phyloP scores from a whole-genome alignment of 106 monocot species.

The Gastrodia elata region DNA sequence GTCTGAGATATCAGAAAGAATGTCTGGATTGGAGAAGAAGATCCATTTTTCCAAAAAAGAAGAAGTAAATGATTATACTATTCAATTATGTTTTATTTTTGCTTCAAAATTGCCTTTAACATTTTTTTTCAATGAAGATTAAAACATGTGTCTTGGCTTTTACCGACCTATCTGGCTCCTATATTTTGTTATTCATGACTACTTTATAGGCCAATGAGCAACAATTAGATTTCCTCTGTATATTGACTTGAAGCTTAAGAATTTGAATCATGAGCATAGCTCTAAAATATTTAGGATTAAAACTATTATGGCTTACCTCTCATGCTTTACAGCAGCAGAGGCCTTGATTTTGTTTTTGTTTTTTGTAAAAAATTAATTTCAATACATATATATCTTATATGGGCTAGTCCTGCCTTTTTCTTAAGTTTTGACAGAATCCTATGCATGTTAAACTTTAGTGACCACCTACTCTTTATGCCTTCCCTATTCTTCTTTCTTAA shows the following conservation, averaged over 20 bases:
- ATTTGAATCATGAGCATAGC: not conserved
- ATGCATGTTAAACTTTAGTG: not conserved
- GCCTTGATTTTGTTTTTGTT: not conserved
- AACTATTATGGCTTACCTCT: not conserved
- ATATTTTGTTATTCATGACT: not conserved
- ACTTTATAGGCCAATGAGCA: not conserved
- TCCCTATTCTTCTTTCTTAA: too few relatives aligned
- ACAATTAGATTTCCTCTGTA: not conserved
- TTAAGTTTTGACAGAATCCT: not conserved
- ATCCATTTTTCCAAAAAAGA: constrained; percentile 75
- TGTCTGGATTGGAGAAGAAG: constrained; percentile 80
- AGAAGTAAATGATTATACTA: constrained; percentile 34
- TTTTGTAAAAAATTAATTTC: not conserved
- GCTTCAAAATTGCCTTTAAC: not conserved
- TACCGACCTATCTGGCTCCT: not conserved
- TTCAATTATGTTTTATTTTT: not conserved
- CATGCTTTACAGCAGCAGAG: not conserved
- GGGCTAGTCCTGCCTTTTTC: not conserved
- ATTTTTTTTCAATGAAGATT: not conserved
- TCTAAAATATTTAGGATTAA: not conserved
- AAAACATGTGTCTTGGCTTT: not conserved
- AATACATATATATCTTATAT: not conserved
- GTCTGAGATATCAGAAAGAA: constrained; percentile 63
- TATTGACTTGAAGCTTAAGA: not conserved
- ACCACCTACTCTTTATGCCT: not conserved